These are phyloP conservation scores for Colletotrichum paranaense DNA, from an alignment of 2,329 filamentous ascomycete genomes.

Conservation along the genomic window DNA sequence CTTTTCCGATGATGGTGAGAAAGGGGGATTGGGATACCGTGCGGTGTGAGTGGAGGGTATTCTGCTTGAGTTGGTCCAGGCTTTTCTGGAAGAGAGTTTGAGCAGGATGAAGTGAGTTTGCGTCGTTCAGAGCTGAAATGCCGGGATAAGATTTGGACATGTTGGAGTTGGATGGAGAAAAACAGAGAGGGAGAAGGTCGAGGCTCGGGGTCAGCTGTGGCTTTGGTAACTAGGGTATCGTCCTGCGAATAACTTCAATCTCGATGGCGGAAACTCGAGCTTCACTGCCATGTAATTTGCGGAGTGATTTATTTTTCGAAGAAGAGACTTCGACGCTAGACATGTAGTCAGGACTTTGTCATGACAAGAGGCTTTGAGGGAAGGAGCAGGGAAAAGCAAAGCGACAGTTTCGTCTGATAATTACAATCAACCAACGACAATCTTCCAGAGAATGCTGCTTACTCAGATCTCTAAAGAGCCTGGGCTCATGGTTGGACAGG, in stretches of 20 bases:
- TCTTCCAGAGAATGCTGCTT: not conserved
- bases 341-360: not conserved
- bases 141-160: not conserved
- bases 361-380: not conserved
- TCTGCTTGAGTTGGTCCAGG: not conserved
- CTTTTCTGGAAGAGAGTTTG: not conserved
- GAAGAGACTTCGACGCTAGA: not conserved
- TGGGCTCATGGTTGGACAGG: too few species aligned
- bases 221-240: not conserved
- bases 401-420: not conserved
- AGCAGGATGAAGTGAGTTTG: not conserved
- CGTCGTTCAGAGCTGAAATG: not conserved
- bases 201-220: not conserved
- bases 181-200: not conserved
- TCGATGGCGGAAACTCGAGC: not conserved
- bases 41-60: too few species aligned
- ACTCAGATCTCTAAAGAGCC: not conserved
- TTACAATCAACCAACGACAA: not conserved
- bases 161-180: not conserved
- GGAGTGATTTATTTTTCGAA: not conserved
- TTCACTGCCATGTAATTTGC: not conserved
- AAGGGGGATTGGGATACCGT: too few species aligned
- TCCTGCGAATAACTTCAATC: not conserved
- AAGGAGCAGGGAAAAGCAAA: not conserved
- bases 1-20: too few species aligned